These are phyloP conservation scores for Apiotrichum akiyoshidainum DNA, from an alignment of 1,284 basidiomycete genomes.

Conservation along the genomic window DNA sequence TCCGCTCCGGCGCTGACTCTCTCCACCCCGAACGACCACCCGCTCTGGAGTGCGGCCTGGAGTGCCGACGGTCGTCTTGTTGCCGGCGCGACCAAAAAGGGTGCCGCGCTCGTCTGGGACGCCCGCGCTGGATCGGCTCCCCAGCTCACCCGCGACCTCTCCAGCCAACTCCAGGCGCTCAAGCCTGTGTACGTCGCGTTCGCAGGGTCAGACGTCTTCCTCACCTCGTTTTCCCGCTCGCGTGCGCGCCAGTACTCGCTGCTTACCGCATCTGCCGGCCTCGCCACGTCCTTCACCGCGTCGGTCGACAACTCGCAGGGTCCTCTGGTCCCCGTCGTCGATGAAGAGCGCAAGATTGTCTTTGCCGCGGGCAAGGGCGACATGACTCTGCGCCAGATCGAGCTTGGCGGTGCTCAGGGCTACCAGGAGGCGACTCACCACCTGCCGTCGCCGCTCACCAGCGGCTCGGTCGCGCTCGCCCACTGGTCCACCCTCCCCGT, in stretches of 20 bases:
- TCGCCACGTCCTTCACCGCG: slow-evolving; percentile 34
- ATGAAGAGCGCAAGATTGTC: slow-evolving; percentile 48
- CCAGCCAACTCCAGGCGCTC: slow-evolving; percentile 36
- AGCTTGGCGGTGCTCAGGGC: slow-evolving; percentile 42
- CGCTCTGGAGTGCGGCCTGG: slow-evolving; percentile 48
- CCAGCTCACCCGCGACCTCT: slow-evolving; percentile 21
- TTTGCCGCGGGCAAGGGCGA: slow-evolving; percentile 51
- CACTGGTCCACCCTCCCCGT: slow-evolving; percentile 45
- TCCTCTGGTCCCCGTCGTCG: slow-evolving; percentile 46
- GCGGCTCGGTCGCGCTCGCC: slow-evolving; percentile 41
- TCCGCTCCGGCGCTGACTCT: slow-evolving; percentile 22
- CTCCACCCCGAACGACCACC: slow-evolving; percentile 15
- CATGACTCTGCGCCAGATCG: slow-evolving; percentile 51
- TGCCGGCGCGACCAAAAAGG: slow-evolving; percentile 45
- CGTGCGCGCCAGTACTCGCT: slow-evolving; percentile 38
- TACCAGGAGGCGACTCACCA: slow-evolving; percentile 44
- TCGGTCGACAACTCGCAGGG: slow-evolving; percentile 49
- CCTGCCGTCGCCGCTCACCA: slow-evolving; percentile 38
- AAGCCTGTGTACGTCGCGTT: slow-evolving; percentile 44
- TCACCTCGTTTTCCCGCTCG: slow-evolving; percentile 49
- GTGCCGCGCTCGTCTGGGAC: slow-evolving; percentile 44
- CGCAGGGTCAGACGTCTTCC: slow-evolving; percentile 45
- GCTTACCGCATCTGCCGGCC: slow-evolving; percentile 30
- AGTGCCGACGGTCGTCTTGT: slow-evolving; percentile 44
- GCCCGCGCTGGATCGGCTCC: slow-evolving; percentile 31